A percentile compares a stretch with the other conserved stretches of the same genome.
Evolutionary conservation across 495 filamentous ascomycete genomes (phyloP).

Genomic region (Podospora pseudocomata): DNA sequence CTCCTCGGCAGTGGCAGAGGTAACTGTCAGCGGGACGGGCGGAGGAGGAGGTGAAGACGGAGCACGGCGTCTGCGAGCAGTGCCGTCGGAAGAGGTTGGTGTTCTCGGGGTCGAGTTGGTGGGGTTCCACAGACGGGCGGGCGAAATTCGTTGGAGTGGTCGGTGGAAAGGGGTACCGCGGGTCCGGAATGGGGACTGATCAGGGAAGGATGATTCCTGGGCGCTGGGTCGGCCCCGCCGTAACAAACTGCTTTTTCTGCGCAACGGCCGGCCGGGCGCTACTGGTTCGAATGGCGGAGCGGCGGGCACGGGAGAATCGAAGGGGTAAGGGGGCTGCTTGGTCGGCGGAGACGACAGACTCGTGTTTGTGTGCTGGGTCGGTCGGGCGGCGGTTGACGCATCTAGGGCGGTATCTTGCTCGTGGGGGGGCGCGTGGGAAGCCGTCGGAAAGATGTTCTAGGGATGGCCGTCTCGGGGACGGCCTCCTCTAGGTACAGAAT

Average conservation of each 20-base stretch:
- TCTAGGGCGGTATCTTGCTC: slow-evolving; percentile 1
- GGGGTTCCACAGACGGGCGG: slow-evolving; percentile 60
- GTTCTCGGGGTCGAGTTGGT: slow-evolving; percentile 58
- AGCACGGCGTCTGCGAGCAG: slow-evolving; percentile 32
- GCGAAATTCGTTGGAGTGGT: slow-evolving; percentile 36
- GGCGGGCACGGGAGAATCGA: slow-evolving; percentile 23
- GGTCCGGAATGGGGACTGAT: slow-evolving; percentile 46
- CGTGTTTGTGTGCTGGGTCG: neutral
- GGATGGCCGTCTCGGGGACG: neutral
- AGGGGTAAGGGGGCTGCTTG: slow-evolving; percentile 36
- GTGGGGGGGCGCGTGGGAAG: slow-evolving; percentile 1
- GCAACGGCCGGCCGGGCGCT: slow-evolving; percentile 20
- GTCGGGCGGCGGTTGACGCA: neutral
- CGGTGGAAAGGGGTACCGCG: slow-evolving; percentile 31
- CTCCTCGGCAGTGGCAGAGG: slow-evolving; percentile 29
- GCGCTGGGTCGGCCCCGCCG: slow-evolving; percentile 38
- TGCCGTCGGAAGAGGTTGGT: slow-evolving; percentile 20
- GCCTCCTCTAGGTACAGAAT: neutral
- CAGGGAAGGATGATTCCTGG: slow-evolving; percentile 30
- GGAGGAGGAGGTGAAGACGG: slow-evolving; percentile 48
- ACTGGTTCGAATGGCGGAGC: slow-evolving; percentile 17
- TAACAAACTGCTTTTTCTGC: slow-evolving; percentile 37
- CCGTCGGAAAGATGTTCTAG: slow-evolving; percentile 1
- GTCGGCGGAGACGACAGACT: slow-evolving; percentile 31
- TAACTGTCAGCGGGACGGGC: slow-evolving; percentile 42